Conservation (phyloP, 2,329 filamentous ascomycete species). For the Chaetomiaceae sp. region DNA sequence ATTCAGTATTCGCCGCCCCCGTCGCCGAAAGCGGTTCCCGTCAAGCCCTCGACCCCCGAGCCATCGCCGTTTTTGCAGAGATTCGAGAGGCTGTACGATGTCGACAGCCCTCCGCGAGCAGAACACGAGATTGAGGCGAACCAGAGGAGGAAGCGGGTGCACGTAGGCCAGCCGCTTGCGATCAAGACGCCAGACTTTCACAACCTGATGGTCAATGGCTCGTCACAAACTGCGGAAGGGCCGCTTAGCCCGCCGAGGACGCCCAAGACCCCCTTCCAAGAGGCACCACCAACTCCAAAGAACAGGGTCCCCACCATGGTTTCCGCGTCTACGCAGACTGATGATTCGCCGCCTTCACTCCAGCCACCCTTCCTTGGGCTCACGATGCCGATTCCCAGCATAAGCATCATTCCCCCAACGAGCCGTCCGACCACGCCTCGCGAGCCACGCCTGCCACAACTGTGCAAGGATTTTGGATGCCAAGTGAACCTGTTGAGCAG, state of each 20-base stretch:
- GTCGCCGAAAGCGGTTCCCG: conserved; percentile 52
- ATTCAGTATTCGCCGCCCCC: conserved; percentile 79
- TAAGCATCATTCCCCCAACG: conserved; percentile 82
- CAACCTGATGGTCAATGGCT: conserved; percentile 56
- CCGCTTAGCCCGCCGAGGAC: conserved; percentile 61
- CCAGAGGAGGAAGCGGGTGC: conserved; percentile 64
- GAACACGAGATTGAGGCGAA: conserved; percentile 65
- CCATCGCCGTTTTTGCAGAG: conserved; percentile 31
- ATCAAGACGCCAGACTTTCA: conserved; percentile 40
- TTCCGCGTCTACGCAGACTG: conserved; percentile 59
- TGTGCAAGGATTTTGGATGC: conserved; percentile 74
- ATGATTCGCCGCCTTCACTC: conserved; percentile 34
- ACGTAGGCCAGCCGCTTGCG: conserved; percentile 43
- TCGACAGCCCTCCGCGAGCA: conserved; percentile 39
- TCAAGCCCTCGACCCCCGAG: conserved; percentile 39
- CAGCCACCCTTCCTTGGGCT: conserved; percentile 28
- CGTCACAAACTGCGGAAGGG: conserved; percentile 56
- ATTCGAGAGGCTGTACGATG: conserved; percentile 35
- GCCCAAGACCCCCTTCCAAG: conserved; percentile 46
- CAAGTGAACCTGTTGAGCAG: conserved; percentile 60
- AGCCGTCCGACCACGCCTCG: conserved; percentile 76
- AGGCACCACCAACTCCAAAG: conserved; percentile 34
- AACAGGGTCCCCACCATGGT: conserved; percentile 37
- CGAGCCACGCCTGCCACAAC: conserved; percentile 68
- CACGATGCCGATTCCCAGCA: conserved; percentile 64